Evolutionary conservation across 2,329 filamentous ascomycete genomes (phyloP).

Genomic region (Ophiostoma sp.): DNA sequence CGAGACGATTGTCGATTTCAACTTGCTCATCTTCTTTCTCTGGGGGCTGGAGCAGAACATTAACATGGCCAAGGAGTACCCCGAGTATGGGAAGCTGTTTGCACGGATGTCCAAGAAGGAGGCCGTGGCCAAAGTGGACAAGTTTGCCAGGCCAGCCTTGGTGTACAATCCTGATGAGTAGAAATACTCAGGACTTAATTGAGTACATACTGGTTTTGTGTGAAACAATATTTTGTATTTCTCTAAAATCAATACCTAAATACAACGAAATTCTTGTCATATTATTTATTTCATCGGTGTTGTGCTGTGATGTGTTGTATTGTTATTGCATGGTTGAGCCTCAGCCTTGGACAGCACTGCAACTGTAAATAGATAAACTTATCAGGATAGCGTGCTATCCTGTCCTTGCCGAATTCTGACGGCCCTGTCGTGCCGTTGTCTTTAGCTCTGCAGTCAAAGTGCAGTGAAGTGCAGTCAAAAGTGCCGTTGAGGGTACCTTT

Average conservation of each 20-base stretch:
- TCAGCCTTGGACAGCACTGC: background rate
- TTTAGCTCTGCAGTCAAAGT: no score
- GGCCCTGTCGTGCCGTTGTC: no score
- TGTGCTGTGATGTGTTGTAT: background rate
- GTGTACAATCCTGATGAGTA: background rate
- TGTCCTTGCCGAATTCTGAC: no score
- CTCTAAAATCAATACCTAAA: no score
- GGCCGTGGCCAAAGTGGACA: background rate
- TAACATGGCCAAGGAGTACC: background rate
- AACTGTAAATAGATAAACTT: background rate
- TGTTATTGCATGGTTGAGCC: background rate
- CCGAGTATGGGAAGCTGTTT: background rate
- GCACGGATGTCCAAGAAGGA: background rate
- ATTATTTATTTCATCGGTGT: background rate
- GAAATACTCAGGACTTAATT: background rate
- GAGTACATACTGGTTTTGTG: no score
- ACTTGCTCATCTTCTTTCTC: background rate
- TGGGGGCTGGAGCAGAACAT: conserved; percentile 2
- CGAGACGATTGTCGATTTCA: background rate
- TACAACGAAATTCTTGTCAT: no score
- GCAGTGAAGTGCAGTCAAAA: background rate
- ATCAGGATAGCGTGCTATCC: no score
- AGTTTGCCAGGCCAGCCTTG: background rate
- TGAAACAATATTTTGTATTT: no score
- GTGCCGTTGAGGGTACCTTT: background rate